These are phyloP conservation scores for Hemerocallis citrina DNA, from an alignment of 106 monocot genomes.

Conservation along the genomic window DNA sequence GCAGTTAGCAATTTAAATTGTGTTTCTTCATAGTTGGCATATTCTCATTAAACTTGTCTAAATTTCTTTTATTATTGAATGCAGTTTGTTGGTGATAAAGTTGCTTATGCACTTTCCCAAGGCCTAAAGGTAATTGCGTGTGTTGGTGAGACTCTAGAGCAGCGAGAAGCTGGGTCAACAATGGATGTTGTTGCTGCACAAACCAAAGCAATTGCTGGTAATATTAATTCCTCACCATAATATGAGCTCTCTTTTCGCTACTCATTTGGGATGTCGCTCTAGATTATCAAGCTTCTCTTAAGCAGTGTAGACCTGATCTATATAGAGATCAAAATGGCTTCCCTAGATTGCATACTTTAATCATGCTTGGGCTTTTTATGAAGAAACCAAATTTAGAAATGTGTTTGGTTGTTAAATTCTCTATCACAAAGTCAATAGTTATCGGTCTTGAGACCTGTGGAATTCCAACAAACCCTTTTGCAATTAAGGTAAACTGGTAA, in stretches of 20 bases:
- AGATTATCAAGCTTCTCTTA: not conserved
- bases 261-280: not conserved
- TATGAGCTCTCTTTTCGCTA: not conserved
- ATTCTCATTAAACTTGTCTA: not conserved
- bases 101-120: slow-evolving; percentile 80
- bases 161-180: slow-evolving; percentile 71
- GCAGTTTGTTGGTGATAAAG: slow-evolving; percentile 93
- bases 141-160: slow-evolving; percentile 89
- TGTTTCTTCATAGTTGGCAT: not conserved
- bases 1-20: too few species aligned
- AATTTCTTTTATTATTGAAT: not conserved
- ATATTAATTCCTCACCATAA: not conserved
- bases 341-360: not conserved
- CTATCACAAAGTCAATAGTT: too few species aligned
- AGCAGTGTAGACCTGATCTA: not conserved
- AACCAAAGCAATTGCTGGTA: slow-evolving; percentile 87
- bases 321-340: not conserved
- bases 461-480: too few species aligned
- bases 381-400: too few species aligned
- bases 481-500: too few species aligned
- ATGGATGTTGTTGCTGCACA: slow-evolving; percentile 91
- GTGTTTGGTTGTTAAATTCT: too few species aligned
- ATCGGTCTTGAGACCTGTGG: too few species aligned
- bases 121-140: slow-evolving; percentile 94
- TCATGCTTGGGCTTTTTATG: not conserved